Evolutionary conservation across 2,329 filamentous ascomycete genomes (phyloP).

Genomic region (Fusarium sp.): DNA sequence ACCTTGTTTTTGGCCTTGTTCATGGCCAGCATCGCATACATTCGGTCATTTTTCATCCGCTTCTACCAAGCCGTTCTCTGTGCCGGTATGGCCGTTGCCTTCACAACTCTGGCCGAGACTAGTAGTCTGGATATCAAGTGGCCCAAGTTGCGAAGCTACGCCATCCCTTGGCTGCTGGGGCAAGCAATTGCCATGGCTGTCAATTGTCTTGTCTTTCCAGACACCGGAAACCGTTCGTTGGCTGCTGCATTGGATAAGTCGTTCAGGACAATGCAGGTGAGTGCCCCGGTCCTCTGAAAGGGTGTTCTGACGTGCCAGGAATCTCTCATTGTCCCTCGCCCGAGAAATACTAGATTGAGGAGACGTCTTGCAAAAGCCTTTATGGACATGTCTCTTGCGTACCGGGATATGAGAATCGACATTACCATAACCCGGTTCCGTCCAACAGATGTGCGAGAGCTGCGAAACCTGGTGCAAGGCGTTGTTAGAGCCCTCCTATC

Average conservation of each 20-base stretch:
- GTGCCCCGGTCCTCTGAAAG: not conserved
- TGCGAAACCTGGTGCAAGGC: conserved; percentile 70
- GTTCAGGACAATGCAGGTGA: conserved; percentile 64
- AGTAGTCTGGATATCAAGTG: conserved; percentile 61
- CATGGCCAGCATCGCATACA: conserved; percentile 66
- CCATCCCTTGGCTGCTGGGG: conserved; percentile 70
- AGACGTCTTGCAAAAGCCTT: conserved; percentile 66
- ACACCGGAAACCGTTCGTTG: conserved; percentile 69
- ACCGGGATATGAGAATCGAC: conserved; percentile 71
- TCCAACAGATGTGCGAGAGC: conserved; percentile 64
- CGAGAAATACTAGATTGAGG: conserved; percentile 53
- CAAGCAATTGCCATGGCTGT: conserved; percentile 68
- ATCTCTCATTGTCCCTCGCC: conserved; percentile 52
- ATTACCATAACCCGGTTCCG: conserved; percentile 69
- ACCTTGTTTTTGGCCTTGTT: conserved; percentile 69
- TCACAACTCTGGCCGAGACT: conserved; percentile 68
- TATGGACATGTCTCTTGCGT: conserved; percentile 69
- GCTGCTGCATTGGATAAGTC: conserved; percentile 64
- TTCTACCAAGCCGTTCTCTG: conserved; percentile 70
- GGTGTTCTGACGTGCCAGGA: conserved; percentile 42
- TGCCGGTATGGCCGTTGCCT: conserved; percentile 70
- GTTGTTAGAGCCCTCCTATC: conserved; percentile 69
- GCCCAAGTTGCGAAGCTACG: conserved; percentile 67
- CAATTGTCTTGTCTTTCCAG: conserved; percentile 66
- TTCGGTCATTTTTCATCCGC: conserved; percentile 70